These are phyloP conservation scores for Neofusicoccum sp. DNA, from an alignment of 2,329 filamentous ascomycete species.

Conservation along the genomic window DNA sequence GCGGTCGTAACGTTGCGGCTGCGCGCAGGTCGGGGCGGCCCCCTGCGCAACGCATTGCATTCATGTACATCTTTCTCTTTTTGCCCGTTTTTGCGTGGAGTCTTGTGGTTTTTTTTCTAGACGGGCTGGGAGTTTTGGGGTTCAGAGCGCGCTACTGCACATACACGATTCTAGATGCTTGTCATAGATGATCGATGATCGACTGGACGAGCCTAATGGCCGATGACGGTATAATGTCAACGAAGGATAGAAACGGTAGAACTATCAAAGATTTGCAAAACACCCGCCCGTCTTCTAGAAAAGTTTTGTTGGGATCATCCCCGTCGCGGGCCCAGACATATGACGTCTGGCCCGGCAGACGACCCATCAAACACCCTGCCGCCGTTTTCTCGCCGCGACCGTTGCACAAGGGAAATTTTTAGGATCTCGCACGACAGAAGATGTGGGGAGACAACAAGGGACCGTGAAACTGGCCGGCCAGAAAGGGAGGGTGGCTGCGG, in stretches of 20 bases:
- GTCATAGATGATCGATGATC: neutral
- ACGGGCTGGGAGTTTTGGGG: neutral
- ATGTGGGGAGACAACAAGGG: constrained; percentile 19
- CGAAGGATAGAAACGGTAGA: neutral
- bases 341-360: constrained; percentile 7
- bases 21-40: neutral
- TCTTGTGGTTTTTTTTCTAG: neutral
- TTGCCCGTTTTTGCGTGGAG: neutral
- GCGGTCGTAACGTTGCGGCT: constrained; percentile 30
- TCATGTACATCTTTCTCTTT: constrained; percentile 18
- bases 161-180: constrained; percentile 3
- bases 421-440: constrained; percentile 13
- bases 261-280: neutral
- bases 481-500: neutral
- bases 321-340: neutral
- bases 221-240: neutral
- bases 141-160: neutral
- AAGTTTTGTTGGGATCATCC: neutral
- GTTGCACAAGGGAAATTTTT: constrained; percentile 18
- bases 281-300: neutral
- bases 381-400: neutral
- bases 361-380: neutral
- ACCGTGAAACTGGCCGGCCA: neutral
- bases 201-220: neutral
- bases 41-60: constrained; percentile 17